Evolutionary conservation across 2,329 filamentous ascomycete species (phyloP), one percentile per base, ranked within the genome.

Genomic region (Penicillium sp.): DNA sequence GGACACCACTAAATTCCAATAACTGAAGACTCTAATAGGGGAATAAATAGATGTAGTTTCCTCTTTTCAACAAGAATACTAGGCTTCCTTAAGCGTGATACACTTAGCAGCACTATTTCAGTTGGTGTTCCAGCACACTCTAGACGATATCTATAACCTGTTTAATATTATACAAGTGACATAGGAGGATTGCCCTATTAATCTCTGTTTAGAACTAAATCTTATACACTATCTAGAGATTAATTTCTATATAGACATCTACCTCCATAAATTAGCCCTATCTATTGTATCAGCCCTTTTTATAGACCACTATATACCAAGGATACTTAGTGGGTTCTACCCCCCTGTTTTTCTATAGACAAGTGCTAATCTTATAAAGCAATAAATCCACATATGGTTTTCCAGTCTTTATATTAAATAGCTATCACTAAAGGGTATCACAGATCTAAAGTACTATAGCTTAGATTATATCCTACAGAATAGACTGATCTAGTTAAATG

Each of bases 231-330:
- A 50, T 33, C 23, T 48, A n/a, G n/a, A 45, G 23, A 39, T 35
- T n/a, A 29, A 43, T 7, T 13, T 33, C 14, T 11, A 7, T 16
- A 32, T 28, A n/a, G 15, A 38, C 19, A 34, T 44, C 11, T 9
- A 18, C 1, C 28, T 39, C 15, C 15, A 33, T 1, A 14, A 17
- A 14, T 34, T 51, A 2, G 38, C 42, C 7, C 20, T 34, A 15
- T 47, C 33, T 17, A 50, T 49, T 14, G 35, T n/a, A n/a, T n/a
- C n/a, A n/a, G n/a, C n/a, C n/a, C n/a, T n/a, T n/a, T n/a, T n/a
- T n/a, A n/a, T n/a, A 31, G 48, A 59, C 31, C 36, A 54, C 21
- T 59, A 59, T 48, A 16, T 51, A 14, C 49, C 50, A 3, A 8
- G 33, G 10, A 56, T 51, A 21, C 30, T 45, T 36, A 13, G 43